Conservation (phyloP, 345 rosid genomes). For the Gossypium herbaceum region DNA sequence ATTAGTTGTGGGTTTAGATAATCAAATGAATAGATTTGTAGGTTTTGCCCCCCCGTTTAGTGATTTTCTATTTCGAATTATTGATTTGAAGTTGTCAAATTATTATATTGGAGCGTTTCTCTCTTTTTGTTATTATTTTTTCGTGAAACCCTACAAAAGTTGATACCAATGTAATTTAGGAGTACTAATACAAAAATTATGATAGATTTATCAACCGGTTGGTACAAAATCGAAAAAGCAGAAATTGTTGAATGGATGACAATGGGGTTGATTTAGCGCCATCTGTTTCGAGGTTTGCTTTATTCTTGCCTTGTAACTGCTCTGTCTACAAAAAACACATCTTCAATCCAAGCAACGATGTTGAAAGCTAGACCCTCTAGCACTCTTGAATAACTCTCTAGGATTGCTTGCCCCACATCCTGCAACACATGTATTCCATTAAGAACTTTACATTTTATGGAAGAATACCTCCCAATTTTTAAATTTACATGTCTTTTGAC, state of each 20-base stretch:
- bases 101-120: too few species aligned
- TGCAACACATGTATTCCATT: slow-evolving; percentile 26
- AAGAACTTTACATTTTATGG: background rate
- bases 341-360: slow-evolving; percentile 84
- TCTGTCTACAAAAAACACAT: slow-evolving; percentile 70
- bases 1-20: too few species aligned
- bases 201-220: background rate
- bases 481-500: too few species aligned
- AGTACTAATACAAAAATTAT: background rate
- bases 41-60: too few species aligned
- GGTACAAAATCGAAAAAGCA: background rate
- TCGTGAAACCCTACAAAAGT: too few species aligned
- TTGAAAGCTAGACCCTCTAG: slow-evolving; percentile 90
- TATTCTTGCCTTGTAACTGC: slow-evolving; percentile 33
- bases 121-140: too few species aligned
- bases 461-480: background rate
- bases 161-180: too few species aligned
- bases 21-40: too few species aligned
- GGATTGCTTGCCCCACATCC: slow-evolving; percentile 87
- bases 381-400: slow-evolving; percentile 91
- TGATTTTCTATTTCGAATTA: too few species aligned
- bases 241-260: background rate
- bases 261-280: slow-evolving; percentile 16
- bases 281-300: background rate
- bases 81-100: too few species aligned